Percentiles rank a stretch among this genome's conserved stretches.
These are phyloP conservation scores for Saccharomyces uvarum DNA, from an alignment of 1,139 yeast genomes.

Conservation along the genomic window DNA sequence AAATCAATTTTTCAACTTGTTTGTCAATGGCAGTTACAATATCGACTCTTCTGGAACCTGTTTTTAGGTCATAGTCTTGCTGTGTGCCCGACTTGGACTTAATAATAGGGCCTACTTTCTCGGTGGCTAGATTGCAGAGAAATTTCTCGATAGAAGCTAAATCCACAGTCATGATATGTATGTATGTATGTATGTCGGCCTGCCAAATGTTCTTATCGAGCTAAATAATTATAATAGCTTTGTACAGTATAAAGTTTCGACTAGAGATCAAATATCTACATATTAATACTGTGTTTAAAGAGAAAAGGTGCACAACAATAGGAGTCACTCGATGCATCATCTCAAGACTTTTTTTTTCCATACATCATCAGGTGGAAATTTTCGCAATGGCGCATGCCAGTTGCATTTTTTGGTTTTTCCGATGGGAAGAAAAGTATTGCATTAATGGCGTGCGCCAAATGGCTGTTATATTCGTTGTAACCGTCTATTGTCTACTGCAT, in stretches of 20 bases:
- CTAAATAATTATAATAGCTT: not conserved
- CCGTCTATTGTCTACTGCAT: not conserved
- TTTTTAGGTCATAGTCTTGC: constrained; percentile 45
- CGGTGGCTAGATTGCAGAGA: constrained; percentile 20
- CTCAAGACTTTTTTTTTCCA: not conserved
- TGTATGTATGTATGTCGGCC: not conserved
- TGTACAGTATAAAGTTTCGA: not conserved
- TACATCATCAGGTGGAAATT: not conserved
- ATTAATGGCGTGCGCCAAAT: not conserved
- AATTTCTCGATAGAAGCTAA: constrained; percentile 19
- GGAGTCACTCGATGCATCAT: not conserved
- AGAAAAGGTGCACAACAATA: not conserved
- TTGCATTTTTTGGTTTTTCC: not conserved
- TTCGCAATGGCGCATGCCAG: not conserved
- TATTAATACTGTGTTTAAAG: not conserved
- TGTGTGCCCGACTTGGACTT: constrained; percentile 44
- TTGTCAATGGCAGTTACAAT: constrained; percentile 53
- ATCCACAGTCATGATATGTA: constrained; percentile 16
- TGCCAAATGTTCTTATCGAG: not conserved
- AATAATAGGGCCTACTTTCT: constrained; percentile 41
- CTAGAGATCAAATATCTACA: not conserved
- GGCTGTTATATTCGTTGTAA: not conserved
- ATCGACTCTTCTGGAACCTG: constrained; percentile 42
- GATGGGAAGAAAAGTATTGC: not conserved
- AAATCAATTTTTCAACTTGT: constrained; percentile 47